These are phyloP conservation scores for Senecio squalidus DNA, from an alignment of 140 eudicot genomes.

Conservation along the genomic window DNA sequence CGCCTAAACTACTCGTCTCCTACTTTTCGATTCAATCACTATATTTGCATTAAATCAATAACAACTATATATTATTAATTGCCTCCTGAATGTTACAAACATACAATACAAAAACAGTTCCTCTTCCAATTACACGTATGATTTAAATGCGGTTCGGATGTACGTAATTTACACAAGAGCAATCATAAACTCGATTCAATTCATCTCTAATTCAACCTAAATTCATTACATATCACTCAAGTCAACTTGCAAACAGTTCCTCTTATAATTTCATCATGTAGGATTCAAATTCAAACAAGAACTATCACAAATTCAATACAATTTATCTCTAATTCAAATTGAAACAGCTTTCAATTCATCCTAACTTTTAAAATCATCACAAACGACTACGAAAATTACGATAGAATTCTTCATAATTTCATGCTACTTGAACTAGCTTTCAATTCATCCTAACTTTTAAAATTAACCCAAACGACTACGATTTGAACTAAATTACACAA, in stretches of 20 bases:
- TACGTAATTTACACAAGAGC: too few relatives aligned
- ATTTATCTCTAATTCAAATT: too few relatives aligned
- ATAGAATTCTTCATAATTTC: too few relatives aligned
- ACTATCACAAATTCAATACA: too few relatives aligned
- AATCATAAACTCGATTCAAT: slow-evolving; percentile 4
- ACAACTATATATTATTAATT: background rate
- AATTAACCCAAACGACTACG: background rate
- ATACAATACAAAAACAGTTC: background rate
- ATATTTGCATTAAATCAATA: too few relatives aligned
- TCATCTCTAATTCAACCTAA: slow-evolving; percentile 16
- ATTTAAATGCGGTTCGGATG: too few relatives aligned
- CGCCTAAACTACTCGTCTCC: background rate
- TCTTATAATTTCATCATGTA: too few relatives aligned
- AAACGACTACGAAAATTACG: too few relatives aligned
- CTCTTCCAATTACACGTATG: background rate
- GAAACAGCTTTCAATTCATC: too few relatives aligned
- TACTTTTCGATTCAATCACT: background rate
- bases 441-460: background rate
- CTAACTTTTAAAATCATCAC: too few relatives aligned
- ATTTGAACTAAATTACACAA: background rate
- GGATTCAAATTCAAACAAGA: too few relatives aligned
- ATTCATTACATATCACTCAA: slow-evolving; percentile 1
- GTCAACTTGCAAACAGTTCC: slow-evolving; percentile 16
- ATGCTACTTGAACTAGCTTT: too few relatives aligned
- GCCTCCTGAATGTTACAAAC: slow-evolving; percentile 4